Percentiles rank a stretch among this genome's conserved stretches.
Conservation (phyloP, 495 filamentous ascomycete genomes). For the Aspergillus bridgeri region DNA sequence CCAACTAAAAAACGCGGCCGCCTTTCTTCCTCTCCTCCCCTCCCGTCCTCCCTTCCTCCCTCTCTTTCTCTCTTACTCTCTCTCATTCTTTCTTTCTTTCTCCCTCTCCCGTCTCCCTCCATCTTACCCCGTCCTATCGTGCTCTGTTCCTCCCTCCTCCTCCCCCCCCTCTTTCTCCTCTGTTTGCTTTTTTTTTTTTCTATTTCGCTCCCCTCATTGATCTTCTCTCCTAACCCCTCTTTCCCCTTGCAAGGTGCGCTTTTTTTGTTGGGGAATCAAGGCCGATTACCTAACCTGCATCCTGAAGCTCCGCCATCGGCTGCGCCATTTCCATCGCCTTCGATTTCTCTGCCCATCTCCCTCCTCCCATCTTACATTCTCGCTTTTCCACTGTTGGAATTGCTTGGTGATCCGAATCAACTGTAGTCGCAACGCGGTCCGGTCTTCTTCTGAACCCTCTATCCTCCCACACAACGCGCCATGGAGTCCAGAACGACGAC, state of each 20-base stretch:
- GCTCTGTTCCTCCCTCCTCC: neutral
- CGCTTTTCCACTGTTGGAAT: neutral
- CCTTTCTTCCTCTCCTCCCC: neutral
- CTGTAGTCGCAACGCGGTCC: too few relatives aligned
- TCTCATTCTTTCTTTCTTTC: neutral
- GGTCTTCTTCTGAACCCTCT: too few relatives aligned
- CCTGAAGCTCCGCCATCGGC: constrained; percentile 28
- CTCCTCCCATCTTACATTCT: neutral
- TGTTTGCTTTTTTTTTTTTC: constrained; percentile 6
- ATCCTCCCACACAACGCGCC: constrained; percentile 11
- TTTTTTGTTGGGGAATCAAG: constrained; percentile 6
- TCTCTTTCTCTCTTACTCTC: neutral
- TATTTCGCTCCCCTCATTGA: constrained; percentile 11
- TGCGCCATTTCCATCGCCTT: constrained; percentile 18
- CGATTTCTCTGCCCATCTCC: neutral
- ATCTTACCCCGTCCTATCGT: too few relatives aligned
- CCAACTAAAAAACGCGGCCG: neutral
- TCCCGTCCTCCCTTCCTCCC: constrained; percentile 1
- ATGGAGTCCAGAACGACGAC: constrained; percentile 41
- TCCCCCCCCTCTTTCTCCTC: neutral
- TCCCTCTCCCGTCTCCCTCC: too few relatives aligned
- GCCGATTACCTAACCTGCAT: constrained; percentile 19
- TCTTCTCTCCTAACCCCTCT: constrained; percentile 12
- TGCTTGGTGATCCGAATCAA: too few relatives aligned
- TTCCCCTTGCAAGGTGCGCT: constrained; percentile 16